Evolutionary conservation across 164 flowering plant species (phyloP), one percentile per base, ranked within the genome.

Genomic region (Stephania yunnanensis): DNA sequence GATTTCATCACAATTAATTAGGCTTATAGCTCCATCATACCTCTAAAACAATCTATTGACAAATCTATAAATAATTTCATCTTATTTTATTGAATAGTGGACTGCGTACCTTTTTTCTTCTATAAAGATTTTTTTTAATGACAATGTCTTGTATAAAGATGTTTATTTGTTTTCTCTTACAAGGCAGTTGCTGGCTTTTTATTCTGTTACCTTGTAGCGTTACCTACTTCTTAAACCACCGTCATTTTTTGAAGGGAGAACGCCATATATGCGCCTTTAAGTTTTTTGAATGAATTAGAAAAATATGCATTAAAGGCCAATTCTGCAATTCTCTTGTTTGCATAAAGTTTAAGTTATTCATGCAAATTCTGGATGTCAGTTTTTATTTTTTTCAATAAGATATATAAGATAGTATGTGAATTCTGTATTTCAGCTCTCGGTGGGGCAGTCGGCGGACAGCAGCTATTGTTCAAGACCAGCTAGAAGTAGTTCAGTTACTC

Each of bases 401-500:
- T 13, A n/a, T n/a, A n/a, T n/a, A 67, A 25, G 45, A 4, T 67
- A 5, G 7, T 29, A 71, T 70, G 20, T 71, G 15, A 48, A 31
- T 11, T 73, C 6, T 75, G 42, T 76, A 31, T 84, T 84, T 80
- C 93, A 92, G 97, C 91, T 91, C 75, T 92, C 98, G 36, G 85
- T 82, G 66, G 76, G 92, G 69, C 96, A 94, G 15, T 81, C 91
- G 45, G 97, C 91, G 45, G 97, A 92, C 80, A 87, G 80, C 80
- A 82, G 71, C 79, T 81, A 85, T 79, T 69, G 87, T 25, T 74
- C 90, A 68, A 82, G 86, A 81, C 97, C 93, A 46, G 25, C 86
- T 36, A 85, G 99, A 85, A 93, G 97, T 85, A 92, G 86, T 81
- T 92, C 99, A 3, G 94, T 86, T 46, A 89, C 97, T n/a, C 95